Percentiles rank a stretch among this genome's conserved stretches.
These are phyloP conservation scores for Eucalyptus marginata DNA, from an alignment of 345 rosid genomes.

Conservation along the genomic window DNA sequence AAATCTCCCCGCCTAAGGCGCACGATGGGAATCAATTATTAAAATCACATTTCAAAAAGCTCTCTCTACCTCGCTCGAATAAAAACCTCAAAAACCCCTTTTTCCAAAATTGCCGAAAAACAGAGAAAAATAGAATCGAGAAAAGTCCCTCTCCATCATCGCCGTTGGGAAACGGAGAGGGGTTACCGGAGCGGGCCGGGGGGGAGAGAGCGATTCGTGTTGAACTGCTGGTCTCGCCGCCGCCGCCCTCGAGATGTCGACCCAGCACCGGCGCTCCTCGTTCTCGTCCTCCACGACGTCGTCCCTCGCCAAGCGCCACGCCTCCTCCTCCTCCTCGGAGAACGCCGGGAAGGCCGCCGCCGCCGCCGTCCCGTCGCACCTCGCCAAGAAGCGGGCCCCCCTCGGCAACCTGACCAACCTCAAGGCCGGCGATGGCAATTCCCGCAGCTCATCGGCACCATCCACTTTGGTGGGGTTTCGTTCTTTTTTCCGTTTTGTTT, in stretches of 20 bases:
- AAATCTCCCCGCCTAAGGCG: not conserved
- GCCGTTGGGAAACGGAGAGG: not conserved
- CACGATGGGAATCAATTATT: not conserved
- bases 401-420: constrained; percentile 58
- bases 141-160: not conserved
- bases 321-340: constrained; percentile 33
- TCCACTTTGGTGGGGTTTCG: constrained; percentile 42
- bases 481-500: not conserved
- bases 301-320: constrained; percentile 26
- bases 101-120: not conserved
- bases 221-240: not conserved
- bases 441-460: constrained; percentile 24
- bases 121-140: not conserved
- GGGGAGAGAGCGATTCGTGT: not conserved
- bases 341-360: constrained; percentile 20
- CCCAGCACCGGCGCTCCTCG: constrained; percentile 22
- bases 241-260: constrained; percentile 4
- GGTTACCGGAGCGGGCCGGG: not conserved
- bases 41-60: not conserved
- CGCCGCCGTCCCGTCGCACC: constrained; percentile 8
- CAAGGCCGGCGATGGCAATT: constrained; percentile 16
- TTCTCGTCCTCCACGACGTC: constrained; percentile 32
- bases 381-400: constrained; percentile 46
- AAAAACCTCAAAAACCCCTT: not conserved
- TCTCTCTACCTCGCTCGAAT: not conserved